A percentile compares a stretch with the other conserved stretches of the same genome.
These are phyloP conservation scores for Petunia axillaris DNA, from an alignment of 257 asterid genomes.

Conservation along the genomic window DNA sequence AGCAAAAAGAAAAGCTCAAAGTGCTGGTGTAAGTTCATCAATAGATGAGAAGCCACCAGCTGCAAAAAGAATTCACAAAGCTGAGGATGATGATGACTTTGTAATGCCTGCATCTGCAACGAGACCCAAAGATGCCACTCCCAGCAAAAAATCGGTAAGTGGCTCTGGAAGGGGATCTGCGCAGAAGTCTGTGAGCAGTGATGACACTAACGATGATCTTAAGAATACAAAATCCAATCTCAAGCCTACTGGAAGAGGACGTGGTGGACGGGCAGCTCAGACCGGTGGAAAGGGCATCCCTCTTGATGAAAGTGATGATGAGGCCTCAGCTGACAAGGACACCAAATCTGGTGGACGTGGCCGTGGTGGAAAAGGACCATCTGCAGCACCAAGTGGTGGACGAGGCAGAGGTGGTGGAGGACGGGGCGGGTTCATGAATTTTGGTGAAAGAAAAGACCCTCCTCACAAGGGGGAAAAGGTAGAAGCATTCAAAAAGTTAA, in stretches of 20 bases:
- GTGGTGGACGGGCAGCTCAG: constrained; percentile 59
- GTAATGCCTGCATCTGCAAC: constrained; percentile 54
- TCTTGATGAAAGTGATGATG: constrained; percentile 63
- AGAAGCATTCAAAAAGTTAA: constrained; percentile 22
- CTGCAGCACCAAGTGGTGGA: constrained; percentile 62
- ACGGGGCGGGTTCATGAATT: constrained; percentile 92
- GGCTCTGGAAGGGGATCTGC: constrained; percentile 68
- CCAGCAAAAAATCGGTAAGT: constrained; percentile 71
- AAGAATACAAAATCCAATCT: constrained; percentile 47
- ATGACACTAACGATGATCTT: constrained; percentile 52
- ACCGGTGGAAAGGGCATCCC: constrained; percentile 42
- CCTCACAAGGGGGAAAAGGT: constrained; percentile 99
- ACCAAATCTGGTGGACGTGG: constrained; percentile 83
- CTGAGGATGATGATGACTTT: constrained; percentile 80
- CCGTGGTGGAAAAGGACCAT: constrained; percentile 81
- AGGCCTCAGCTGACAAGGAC: constrained; percentile 58
- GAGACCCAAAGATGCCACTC: constrained; percentile 49
- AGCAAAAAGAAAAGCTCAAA: constrained; percentile 60
- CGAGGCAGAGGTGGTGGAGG: constrained; percentile 98
- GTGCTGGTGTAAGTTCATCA: constrained; percentile 35
- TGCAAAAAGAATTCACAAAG: constrained; percentile 61
- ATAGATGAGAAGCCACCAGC: constrained; percentile 55
- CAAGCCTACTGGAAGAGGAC: constrained; percentile 76
- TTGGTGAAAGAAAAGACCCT: constrained; percentile 99
- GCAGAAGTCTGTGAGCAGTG: constrained; percentile 45